Evolutionary conservation across 1,139 yeast genomes (phyloP).

Genomic region (Saccharomycopsis crataegensis): DNA sequence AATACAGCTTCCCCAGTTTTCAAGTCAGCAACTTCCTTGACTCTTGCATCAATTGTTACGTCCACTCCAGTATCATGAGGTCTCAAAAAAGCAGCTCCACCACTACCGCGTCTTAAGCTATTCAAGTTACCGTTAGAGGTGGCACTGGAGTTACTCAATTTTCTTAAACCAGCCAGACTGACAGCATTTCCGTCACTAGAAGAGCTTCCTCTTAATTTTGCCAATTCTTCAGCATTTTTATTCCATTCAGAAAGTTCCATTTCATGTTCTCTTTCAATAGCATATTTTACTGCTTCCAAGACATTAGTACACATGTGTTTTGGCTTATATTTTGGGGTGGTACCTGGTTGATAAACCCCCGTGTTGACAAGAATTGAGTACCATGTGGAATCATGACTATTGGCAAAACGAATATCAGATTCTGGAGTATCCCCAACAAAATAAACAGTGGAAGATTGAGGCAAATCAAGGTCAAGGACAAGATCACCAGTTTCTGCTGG

Average conservation of each 20-base stretch:
- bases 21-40: neutral
- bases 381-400: slow-evolving; percentile 80
- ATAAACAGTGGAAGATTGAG: slow-evolving; percentile 79
- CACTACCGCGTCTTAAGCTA: neutral
- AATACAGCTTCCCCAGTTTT: neutral
- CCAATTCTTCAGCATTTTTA: slow-evolving; percentile 18
- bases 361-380: slow-evolving; percentile 77
- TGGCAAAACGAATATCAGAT: slow-evolving; percentile 81
- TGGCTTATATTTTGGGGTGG: slow-evolving; percentile 71
- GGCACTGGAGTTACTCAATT: too few relatives aligned
- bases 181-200: neutral
- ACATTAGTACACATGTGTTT: slow-evolving; percentile 67
- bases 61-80: neutral
- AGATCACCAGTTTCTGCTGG: slow-evolving; percentile 4
- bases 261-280: slow-evolving; percentile 72
- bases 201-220: neutral
- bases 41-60: neutral
- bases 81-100: neutral
- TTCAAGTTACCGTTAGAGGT: too few relatives aligned
- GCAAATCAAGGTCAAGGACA: slow-evolving; percentile 39
- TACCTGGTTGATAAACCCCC: slow-evolving; percentile 78
- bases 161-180: too few relatives aligned
- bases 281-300: slow-evolving; percentile 73
- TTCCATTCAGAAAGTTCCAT: slow-evolving; percentile 70
- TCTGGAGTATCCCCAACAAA: slow-evolving; percentile 94